Conservation (phyloP, 2,329 filamentous ascomycete genomes). For the Stachybotrys chlorohalonatus region DNA sequence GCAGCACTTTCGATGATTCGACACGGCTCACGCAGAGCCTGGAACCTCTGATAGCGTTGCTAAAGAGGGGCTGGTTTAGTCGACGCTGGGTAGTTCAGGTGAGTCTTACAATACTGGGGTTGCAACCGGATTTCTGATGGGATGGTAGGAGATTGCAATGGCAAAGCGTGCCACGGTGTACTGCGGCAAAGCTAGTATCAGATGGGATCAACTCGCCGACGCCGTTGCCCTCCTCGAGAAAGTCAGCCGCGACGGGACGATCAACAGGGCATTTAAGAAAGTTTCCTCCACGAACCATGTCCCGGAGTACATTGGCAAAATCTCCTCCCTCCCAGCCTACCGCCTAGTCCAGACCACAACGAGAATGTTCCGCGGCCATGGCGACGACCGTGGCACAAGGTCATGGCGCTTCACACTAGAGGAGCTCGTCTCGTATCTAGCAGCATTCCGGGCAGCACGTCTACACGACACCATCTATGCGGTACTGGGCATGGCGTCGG, state of each 20-base stretch:
- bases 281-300: neutral
- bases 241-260: neutral
- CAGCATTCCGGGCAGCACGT: neutral
- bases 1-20: neutral
- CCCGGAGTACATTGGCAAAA: neutral
- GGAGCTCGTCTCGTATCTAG: neutral
- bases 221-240: neutral
- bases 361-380: neutral
- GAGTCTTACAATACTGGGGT: neutral
- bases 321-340: neutral
- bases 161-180: neutral
- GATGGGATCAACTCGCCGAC: neutral
- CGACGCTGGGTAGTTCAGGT: neutral
- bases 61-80: neutral
- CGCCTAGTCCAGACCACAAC: neutral
- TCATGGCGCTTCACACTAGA: neutral
- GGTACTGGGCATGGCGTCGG: neutral
- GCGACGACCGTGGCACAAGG: neutral
- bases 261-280: neutral
- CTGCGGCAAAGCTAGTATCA: neutral
- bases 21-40: neutral
- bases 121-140: neutral
- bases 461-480: neutral
- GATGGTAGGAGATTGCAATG: neutral
- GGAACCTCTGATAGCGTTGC: neutral